Percentiles rank a stretch among this genome's conserved stretches.
Evolutionary conservation across 345 rosid species (phyloP).

Genomic region (Corchorus capsularis): DNA sequence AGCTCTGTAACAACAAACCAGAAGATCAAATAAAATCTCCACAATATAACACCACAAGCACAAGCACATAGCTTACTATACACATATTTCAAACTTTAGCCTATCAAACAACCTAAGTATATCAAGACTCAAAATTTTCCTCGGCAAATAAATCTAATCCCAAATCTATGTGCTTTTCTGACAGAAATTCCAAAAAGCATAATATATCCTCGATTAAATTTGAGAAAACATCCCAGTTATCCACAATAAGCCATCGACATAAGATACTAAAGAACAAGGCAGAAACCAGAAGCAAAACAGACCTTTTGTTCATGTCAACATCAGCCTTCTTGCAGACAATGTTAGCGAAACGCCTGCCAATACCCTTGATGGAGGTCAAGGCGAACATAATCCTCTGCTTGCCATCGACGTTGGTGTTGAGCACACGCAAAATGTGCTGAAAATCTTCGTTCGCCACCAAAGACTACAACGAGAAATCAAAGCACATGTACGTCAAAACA

Average conservation of each 20-base stretch:
- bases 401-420: constrained; percentile 89
- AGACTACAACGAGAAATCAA: constrained; percentile 42
- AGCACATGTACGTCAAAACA: not conserved
- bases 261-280: not conserved
- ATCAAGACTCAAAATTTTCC: not conserved
- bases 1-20: constrained; percentile 45
- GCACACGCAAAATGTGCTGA: constrained; percentile 92
- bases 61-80: not conserved
- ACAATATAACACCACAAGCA: not conserved
- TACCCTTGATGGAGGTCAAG: constrained; percentile 89
- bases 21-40: not conserved
- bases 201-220: not conserved
- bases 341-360: constrained; percentile 83
- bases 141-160: not conserved
- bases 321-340: constrained; percentile 97
- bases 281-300: not conserved
- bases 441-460: constrained; percentile 86
- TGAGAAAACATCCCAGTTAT: not conserved
- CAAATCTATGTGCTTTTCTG: not conserved
- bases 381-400: constrained; percentile 94
- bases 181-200: not conserved
- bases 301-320: constrained; percentile 97
- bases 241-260: not conserved
- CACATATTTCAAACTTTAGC: not conserved
- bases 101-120: not conserved